Evolutionary conservation across 2,329 filamentous ascomycete genomes (phyloP), one percentile per base, ranked within the genome.

Genomic region (Trichoderma oligosporum): DNA sequence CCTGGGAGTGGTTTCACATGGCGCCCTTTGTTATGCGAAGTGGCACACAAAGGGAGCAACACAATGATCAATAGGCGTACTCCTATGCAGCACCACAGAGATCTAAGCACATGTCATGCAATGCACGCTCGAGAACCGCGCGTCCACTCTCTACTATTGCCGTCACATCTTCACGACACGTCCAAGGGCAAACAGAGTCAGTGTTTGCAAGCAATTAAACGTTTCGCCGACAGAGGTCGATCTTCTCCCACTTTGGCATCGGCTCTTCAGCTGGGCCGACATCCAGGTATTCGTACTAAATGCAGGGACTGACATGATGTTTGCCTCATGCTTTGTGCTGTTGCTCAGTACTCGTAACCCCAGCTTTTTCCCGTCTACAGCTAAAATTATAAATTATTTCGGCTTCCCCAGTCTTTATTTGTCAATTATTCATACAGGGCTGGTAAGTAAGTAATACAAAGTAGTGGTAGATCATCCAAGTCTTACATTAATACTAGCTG

Each of bases 191-290:
- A 29, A 45, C 31, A 12, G 6, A 31, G 41, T 38, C 41, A 46
- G 41, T 18, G 41, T 55, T 38, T 46, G 41, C 52, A 38, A 29
- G 52, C 41, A 55, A 55, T 38, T 22, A 46, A 46, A 45, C 41
- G 24, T 22, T n/a, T 16, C 24, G 51, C 51, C 41, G 52, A 38
- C 39, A 7, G 27, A 36, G 33, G 52, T 20, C 52, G 52, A 55
- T 55, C 41, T 55, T 46, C 41, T 9, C 42, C 52, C 22, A 7
- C 36, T 41, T 7, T n/a, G 35, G 35, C 24, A 39, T 39, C 36
- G 9, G 16, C 12, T n/a, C 35, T 22, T 51, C 35, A 41, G 24
- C 48, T 31, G 35, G 35, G 18, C 48, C 48, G 35, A 16, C 47
- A 41, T 29, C 31, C 47, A 38, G 25, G 45, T 22, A 18, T 16